Evolutionary conservation across 768 basidiomycete species (phyloP), one percentile per base, ranked within the genome.

Genomic region (Amanita molliuscula): DNA sequence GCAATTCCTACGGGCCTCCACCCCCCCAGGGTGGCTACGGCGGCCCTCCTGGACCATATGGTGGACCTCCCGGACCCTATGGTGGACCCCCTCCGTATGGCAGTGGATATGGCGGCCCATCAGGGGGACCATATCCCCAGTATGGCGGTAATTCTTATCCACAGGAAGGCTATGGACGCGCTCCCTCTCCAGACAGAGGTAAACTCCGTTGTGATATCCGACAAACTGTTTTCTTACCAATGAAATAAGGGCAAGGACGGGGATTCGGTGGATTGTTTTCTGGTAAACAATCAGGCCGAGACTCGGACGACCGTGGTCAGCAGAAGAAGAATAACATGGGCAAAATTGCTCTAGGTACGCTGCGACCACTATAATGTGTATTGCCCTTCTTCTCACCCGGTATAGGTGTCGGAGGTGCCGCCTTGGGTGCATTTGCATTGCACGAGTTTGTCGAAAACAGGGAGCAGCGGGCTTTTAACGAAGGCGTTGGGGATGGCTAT

Each of bases 341-440:
- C 10, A 80, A 81, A 23, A 67, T 75, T 4, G 58, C 68, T 47
- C 72, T 71, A 43, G 78, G 77, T 79, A 44, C 43, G 70, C 56
- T n/a, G 16, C 28, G 34, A 40, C 48, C 29, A 38, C 20, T 33
- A 25, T 21, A 41, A 3, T 49, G 13, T 18, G 41, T 25, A 41
- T 43, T 16, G 28, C 8, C 13, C 28, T 29, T 20, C 1, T 18
- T 34, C 11, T 29, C 18, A 15, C 25, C 20, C 7, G 0, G 18
- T 21, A 23, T 37, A 47, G 46, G 34, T 15, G 7, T 18, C 5
- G 33, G 35, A 8, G 35, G 25, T 47, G 25, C 6, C 11, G 15
- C 18, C 18, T 13, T 44, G 26, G 42, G 26, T 6, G 26, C 18
- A 20, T 18, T 40, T 21, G 42, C 42, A 10, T n/a, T n/a, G 42